Base-by-base conservation (phyloP, 805 yeast genomes). In the Cyberlindnera petersonii region DNA sequence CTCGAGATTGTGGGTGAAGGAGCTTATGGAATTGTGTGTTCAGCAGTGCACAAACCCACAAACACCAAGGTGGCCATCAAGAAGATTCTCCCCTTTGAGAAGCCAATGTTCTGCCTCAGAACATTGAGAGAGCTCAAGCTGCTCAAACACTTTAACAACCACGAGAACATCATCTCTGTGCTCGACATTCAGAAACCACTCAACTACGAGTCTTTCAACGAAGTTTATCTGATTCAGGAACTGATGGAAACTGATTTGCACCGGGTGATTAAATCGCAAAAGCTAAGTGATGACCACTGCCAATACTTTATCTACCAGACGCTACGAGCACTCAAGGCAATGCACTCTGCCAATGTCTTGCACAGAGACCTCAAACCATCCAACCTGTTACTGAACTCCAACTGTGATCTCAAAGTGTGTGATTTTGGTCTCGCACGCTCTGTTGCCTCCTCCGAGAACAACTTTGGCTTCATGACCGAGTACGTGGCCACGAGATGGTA, bases 401-500 rank as follows among this genome's bases (percentile, higher is more conserved):
- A 81, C 47, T 83, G 93, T 60, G 87, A 82, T 55, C 63, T 84
- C 42, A 84, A 82, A 49, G 74, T 84, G 13, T 82, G 91, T 60
- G 93, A 84, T 61, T 83, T 84, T 62, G 93, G 93, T 0, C 60
- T 84, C 17, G 80, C 89, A 1, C 65, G 91, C 39, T 68, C 74
- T 26, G 61, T 75, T 14, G 68, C 72, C 18, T 70, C 78, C 26
- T 56, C 68, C 39, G 74, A 71, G 46, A 66, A 69, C 31, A 55
- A 69, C 43, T 66, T 72, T 26, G 74, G 82, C 0, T 72, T 73
- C 47, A 66, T 83, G 65, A 84, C 91, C 0, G 91, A 84, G 55
- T 84, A 84, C 49, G 93, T 84, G 4, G 91, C 91, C 3, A 84
- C 93, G 8, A 66, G 93, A 50, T 84, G 91, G 91, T 84, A 84